Percentiles rank a stretch among this genome's conserved stretches.
Evolutionary conservation across 257 asterid genomes (phyloP).

Genomic region (Petrea volubilis): DNA sequence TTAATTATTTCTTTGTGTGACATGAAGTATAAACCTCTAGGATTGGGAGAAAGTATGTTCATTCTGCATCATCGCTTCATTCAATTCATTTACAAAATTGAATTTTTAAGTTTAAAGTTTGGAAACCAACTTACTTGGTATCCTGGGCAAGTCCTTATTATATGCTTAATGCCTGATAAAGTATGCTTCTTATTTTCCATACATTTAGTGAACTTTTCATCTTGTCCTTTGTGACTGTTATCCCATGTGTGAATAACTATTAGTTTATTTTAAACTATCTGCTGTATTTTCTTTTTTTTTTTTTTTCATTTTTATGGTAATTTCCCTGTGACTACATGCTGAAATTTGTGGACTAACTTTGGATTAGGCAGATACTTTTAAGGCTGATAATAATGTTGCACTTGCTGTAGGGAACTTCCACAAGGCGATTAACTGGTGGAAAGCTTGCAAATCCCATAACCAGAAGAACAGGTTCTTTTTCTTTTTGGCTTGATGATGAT

Average conservation of each 20-base stretch:
- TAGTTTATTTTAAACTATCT: not conserved
- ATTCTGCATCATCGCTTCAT: not conserved
- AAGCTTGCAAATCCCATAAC: conserved; percentile 24
- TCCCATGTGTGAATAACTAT: not conserved
- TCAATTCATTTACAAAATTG: not conserved
- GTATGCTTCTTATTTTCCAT: not conserved
- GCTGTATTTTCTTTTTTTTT: not conserved
- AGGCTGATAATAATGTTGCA: conserved; percentile 11
- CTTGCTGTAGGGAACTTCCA: conserved; percentile 32
- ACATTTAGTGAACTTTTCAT: not conserved
- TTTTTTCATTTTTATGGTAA: no score
- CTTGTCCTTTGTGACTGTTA: not conserved
- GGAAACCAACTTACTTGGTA: not conserved
- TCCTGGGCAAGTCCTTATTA: not conserved
- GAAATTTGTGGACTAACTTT: not conserved
- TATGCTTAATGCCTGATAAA: not conserved
- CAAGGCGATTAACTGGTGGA: conserved; percentile 24
- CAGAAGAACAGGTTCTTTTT: conserved; percentile 32
- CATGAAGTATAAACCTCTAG: not conserved
- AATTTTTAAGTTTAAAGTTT: not conserved
- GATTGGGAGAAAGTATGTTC: not conserved
- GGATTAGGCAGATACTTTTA: conserved; percentile 10
- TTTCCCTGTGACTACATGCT: not conserved
- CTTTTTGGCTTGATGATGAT: not conserved
- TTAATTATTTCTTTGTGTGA: not conserved